phyloP scores from a whole-genome alignment of 2,329 filamentous ascomycete species.

The Eutypa lata region DNA sequence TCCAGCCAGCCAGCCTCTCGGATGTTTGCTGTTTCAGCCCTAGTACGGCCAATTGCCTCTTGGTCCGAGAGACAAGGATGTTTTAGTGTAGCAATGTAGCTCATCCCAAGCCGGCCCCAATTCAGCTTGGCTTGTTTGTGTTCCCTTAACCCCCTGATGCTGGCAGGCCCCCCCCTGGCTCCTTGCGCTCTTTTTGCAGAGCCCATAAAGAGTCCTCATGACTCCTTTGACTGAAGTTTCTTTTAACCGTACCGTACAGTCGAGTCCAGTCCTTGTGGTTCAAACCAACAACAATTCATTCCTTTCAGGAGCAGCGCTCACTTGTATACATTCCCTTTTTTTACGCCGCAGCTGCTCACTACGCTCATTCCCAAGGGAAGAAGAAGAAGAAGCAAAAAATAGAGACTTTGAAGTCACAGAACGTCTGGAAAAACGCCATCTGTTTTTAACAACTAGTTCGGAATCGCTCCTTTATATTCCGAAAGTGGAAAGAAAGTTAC shows the following conservation, averaged over 20 bases:
- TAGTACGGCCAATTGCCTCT: constrained; percentile 10
- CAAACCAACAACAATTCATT: constrained; percentile 21
- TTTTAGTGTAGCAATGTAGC: neutral
- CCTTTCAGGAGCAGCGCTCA: constrained; percentile 33
- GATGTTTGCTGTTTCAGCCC: constrained; percentile 15
- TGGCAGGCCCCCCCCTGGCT: neutral
- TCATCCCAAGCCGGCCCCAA: neutral
- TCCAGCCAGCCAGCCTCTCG: constrained; percentile 4
- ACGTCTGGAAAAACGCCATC: constrained; percentile 3
- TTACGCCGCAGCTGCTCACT: constrained; percentile 13
- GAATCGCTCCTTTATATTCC: neutral
- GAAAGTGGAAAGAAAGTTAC: neutral
- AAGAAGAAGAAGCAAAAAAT: constrained; percentile 6
- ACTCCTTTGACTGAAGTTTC: constrained; percentile 9
- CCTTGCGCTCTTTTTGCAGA: constrained; percentile 8
- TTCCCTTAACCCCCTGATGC: neutral
- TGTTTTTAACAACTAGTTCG: neutral
- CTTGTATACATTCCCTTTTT: constrained; percentile 30
- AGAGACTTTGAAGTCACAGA: too few relatives aligned
- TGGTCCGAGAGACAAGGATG: neutral
- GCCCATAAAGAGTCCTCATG: constrained; percentile 17
- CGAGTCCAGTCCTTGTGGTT: constrained; percentile 11
- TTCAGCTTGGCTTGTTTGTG: neutral
- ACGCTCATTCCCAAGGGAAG: constrained; percentile 24
- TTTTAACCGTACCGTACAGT: neutral